phyloP scores from a whole-genome alignment of 495 filamentous ascomycete genomes.

The Penicillium robsamsonii region DNA sequence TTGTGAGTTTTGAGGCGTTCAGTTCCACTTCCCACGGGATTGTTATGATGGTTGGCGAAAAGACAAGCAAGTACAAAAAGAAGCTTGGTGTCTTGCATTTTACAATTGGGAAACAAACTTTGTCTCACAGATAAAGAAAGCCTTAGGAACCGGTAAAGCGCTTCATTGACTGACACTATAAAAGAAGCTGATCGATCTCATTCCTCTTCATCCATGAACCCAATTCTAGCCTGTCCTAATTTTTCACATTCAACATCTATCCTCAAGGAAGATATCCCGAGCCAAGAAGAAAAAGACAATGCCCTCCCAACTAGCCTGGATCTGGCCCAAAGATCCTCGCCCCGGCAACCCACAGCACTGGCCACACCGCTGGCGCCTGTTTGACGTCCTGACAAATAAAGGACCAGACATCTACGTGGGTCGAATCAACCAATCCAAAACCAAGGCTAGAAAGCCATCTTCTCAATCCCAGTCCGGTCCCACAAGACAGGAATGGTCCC shows the following conservation, averaged over 20 bases:
- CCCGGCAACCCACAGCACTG: constrained; percentile 35
- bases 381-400: constrained; percentile 38
- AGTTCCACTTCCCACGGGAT: not conserved
- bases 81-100: not conserved
- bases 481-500: constrained; percentile 22
- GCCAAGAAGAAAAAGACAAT: constrained; percentile 4
- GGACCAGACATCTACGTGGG: constrained; percentile 48
- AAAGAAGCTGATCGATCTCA: not conserved
- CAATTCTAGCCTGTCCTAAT: not conserved
- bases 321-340: constrained; percentile 43
- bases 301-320: constrained; percentile 26
- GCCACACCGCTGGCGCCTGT: constrained; percentile 35
- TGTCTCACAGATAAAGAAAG: not conserved
- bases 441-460: not conserved
- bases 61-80: not conserved
- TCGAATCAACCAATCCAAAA: constrained; percentile 10
- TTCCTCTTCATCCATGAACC: not conserved
- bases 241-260: not conserved
- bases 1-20: not conserved
- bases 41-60: not conserved
- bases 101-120: not conserved
- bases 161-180: not conserved
- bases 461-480: not conserved
- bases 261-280: not conserved
- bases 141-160: not conserved